Percentiles rank a stretch among this genome's conserved stretches.
These are phyloP conservation scores for Chaetomiaceae sp. DNA, from an alignment of 2,329 filamentous ascomycete genomes.

Conservation along the genomic window DNA sequence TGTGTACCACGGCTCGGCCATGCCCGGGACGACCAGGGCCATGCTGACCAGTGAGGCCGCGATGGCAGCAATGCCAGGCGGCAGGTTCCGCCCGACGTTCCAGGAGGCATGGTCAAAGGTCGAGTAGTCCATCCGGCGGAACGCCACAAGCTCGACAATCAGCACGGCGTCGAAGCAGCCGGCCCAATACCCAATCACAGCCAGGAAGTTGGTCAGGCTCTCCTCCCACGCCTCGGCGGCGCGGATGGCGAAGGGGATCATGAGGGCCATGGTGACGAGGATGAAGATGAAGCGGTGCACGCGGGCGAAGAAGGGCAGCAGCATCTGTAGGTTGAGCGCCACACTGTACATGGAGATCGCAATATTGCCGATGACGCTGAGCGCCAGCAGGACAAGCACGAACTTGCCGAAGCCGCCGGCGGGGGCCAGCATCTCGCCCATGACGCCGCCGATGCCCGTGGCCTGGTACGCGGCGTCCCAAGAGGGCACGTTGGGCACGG, in stretches of 20 bases:
- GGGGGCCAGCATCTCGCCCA: constrained; percentile 41
- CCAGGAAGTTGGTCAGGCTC: constrained; percentile 51
- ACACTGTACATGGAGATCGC: constrained; percentile 35
- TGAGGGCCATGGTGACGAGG: constrained; percentile 50
- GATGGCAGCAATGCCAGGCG: constrained; percentile 42
- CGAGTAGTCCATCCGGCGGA: constrained; percentile 39
- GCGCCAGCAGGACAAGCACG: constrained; percentile 40
- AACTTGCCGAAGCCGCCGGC: constrained; percentile 43
- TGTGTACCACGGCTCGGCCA: constrained; percentile 55
- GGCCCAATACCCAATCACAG: constrained; percentile 54
- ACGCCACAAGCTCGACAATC: constrained; percentile 42
- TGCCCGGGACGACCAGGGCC: constrained; percentile 51
- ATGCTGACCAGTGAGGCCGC: constrained; percentile 41
- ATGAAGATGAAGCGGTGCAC: constrained; percentile 54
- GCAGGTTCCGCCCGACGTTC: constrained; percentile 40
- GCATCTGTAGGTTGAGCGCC: constrained; percentile 43
- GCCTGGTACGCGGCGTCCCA: constrained; percentile 38
- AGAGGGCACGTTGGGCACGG: constrained; percentile 37
- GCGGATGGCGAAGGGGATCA: constrained; percentile 52
- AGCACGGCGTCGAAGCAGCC: constrained; percentile 48
- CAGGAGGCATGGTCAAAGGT: constrained; percentile 43
- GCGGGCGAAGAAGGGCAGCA: constrained; percentile 49
- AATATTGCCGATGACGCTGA: constrained; percentile 40
- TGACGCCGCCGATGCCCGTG: constrained; percentile 40
- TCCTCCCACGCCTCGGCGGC: constrained; percentile 52